phyloP scores from a whole-genome alignment of 306 rosid genomes.

The Aeschynomene evenia region DNA sequence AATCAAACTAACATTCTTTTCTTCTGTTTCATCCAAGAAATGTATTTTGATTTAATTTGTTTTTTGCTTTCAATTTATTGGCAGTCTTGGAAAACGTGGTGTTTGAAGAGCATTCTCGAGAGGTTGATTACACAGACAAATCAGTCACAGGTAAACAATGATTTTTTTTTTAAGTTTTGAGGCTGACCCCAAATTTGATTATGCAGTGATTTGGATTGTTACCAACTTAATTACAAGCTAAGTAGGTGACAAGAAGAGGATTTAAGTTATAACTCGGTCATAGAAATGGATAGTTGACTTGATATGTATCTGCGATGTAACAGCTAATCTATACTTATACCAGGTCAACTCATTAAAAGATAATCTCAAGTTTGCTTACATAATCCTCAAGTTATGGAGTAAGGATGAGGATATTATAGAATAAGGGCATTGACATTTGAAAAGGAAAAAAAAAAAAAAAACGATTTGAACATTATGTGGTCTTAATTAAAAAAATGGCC shows the following conservation, averaged over 20 bases:
- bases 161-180: not conserved
- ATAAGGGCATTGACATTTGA: constrained; percentile 4
- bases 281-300: constrained; percentile 17
- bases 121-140: constrained; percentile 78
- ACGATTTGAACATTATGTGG: constrained; percentile 7
- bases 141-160: constrained; percentile 68
- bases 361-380: not conserved
- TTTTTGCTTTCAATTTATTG: not conserved
- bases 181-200: constrained; percentile 14
- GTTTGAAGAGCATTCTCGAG: constrained; percentile 77
- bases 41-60: not conserved
- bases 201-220: constrained; percentile 19
- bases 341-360: constrained; percentile 3
- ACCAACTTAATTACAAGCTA: constrained; percentile 18
- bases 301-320: not conserved
- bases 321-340: not conserved
- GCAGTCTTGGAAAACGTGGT: constrained; percentile 92
- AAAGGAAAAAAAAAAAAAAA: constrained; percentile 18
- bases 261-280: constrained; percentile 21
- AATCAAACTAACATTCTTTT: not conserved
- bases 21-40: not conserved
- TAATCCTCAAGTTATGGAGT: not conserved
- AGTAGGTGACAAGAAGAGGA: not conserved
- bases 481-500: constrained; percentile 12
- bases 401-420: constrained; percentile 18